These are phyloP conservation scores for Tetraselmis chui DNA, from an alignment of 139 green algal genomes.

Conservation along the genomic window DNA sequence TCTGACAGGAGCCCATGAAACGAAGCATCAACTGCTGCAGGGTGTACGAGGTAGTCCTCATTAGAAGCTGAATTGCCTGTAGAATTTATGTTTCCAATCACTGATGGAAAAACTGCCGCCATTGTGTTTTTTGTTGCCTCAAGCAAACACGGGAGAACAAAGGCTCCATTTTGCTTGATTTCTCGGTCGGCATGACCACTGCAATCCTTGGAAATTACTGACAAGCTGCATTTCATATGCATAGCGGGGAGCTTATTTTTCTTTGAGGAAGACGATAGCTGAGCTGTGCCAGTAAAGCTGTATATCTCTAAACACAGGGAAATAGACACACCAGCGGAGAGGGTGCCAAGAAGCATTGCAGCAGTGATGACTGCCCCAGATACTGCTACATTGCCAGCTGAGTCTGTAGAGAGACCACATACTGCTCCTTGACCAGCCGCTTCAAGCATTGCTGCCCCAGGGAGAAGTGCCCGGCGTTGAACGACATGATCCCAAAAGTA, in stretches of 20 bases:
- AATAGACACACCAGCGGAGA: neutral
- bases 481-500: neutral
- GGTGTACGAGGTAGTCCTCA: neutral
- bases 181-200: too few species aligned
- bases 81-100: neutral
- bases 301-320: neutral
- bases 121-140: too few species aligned
- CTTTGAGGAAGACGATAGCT: neutral
- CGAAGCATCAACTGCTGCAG: neutral
- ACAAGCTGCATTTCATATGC: neutral
- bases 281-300: neutral
- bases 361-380: neutral
- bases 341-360: neutral
- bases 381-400: neutral
- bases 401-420: neutral
- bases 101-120: neutral
- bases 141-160: too few species aligned
- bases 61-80: neutral
- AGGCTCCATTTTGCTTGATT: too few species aligned
- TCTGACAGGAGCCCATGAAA: neutral
- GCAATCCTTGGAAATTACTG: too few species aligned
- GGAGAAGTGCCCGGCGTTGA: neutral
- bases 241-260: neutral
- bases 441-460: neutral
- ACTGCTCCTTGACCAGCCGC: neutral